Evolutionary conservation across 148 eudicot species (phyloP).

Genomic region (Vaccinium myrtillus): DNA sequence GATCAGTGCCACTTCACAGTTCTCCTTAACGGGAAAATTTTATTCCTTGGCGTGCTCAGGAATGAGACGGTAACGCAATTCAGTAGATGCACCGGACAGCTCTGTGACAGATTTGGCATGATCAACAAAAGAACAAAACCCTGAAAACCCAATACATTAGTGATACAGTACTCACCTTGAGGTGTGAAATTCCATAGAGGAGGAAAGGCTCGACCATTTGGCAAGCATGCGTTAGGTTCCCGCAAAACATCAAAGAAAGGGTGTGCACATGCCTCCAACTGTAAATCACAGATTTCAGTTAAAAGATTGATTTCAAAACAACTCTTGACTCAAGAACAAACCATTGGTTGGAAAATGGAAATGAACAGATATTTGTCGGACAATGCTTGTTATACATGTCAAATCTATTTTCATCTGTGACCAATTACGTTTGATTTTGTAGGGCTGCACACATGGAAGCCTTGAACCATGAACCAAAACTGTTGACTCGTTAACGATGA

Average conservation of each 20-base stretch:
- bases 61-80: conserved; percentile 65
- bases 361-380: not conserved
- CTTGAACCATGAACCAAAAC: not conserved
- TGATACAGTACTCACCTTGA: conserved; percentile 49
- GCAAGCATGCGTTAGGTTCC: conserved; percentile 67
- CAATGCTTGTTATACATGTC: not conserved
- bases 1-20: not conserved
- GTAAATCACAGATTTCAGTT: conserved; percentile 17
- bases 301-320: not conserved
- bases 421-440: not conserved
- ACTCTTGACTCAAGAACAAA: not conserved
- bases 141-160: not conserved
- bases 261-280: conserved; percentile 99
- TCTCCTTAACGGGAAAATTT: conserved; percentile 19
- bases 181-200: conserved; percentile 78
- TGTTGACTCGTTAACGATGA: not conserved
- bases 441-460: not conserved
- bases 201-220: conserved; percentile 77
- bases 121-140: conserved; percentile 11
- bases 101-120: conserved; percentile 40
- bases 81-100: conserved; percentile 62
- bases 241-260: conserved; percentile 86
- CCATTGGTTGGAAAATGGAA: not conserved
- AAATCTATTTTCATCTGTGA: not conserved
- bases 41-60: conserved; percentile 46